A percentile compares a stretch with the other conserved stretches of the same genome.
Conservation (phyloP, 2,329 filamentous ascomycete genomes). For the Penicillium rolfsii region DNA sequence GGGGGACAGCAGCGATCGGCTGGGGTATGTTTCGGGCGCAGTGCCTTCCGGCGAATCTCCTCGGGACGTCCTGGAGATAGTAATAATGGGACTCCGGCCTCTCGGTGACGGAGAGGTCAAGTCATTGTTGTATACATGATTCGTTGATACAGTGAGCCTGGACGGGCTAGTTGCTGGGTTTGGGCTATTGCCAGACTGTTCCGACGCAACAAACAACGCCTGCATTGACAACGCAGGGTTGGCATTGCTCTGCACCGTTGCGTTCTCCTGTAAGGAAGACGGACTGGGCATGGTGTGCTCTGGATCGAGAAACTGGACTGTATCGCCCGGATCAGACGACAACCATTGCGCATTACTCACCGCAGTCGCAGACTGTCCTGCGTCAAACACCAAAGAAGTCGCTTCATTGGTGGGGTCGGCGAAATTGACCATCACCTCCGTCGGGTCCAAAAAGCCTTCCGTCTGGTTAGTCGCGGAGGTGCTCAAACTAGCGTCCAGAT, state of each 20-base stretch:
- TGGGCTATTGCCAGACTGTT: slow-evolving; percentile 13
- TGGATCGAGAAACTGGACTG: slow-evolving; percentile 40
- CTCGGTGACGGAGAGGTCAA: slow-evolving; percentile 29
- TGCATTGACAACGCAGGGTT: slow-evolving; percentile 20
- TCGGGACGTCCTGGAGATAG: slow-evolving; percentile 47
- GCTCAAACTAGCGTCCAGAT: slow-evolving; percentile 15
- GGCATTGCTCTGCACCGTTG: slow-evolving; percentile 10
- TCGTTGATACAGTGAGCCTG: slow-evolving; percentile 15
- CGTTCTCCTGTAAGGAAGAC: slow-evolving; percentile 27
- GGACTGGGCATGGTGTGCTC: slow-evolving; percentile 38
- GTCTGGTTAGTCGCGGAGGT: slow-evolving; percentile 16
- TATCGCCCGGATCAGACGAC: slow-evolving; percentile 22
- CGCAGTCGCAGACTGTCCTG: slow-evolving; percentile 13
- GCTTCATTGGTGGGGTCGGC: slow-evolving; percentile 17
- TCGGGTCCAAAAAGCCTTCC: slow-evolving; percentile 20
- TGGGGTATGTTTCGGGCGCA: slow-evolving; percentile 30
- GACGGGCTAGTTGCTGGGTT: slow-evolving; percentile 6
- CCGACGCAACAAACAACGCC: slow-evolving; percentile 24
- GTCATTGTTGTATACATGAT: slow-evolving; percentile 7
- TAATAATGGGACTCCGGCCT: slow-evolving; percentile 50
- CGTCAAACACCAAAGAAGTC: slow-evolving; percentile 18
- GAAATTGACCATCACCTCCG: slow-evolving; percentile 21
- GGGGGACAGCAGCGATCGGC: slow-evolving; percentile 45
- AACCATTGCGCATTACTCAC: slow-evolving; percentile 18
- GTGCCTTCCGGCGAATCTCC: slow-evolving; percentile 48